These are phyloP conservation scores for Raphanus sativus DNA, from an alignment of 345 rosid species.

Conservation along the genomic window DNA sequence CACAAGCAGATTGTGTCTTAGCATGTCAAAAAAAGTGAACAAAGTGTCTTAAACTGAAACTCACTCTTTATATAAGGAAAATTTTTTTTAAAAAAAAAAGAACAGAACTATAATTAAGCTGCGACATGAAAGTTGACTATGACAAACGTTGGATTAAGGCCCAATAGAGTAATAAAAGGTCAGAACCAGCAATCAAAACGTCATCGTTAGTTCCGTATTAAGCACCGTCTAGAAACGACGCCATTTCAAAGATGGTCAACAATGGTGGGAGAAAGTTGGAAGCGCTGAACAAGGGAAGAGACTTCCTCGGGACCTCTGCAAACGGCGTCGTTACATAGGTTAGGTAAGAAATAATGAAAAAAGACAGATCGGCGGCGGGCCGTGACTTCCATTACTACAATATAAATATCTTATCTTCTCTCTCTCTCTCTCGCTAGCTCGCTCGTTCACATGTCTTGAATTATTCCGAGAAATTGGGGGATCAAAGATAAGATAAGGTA, in stretches of 20 bases:
- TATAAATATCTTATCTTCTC: background rate
- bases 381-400: constrained; percentile 27
- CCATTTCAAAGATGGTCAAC: constrained; percentile 23
- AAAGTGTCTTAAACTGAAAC: no score
- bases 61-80: no score
- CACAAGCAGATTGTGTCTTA: no score
- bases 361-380: constrained; percentile 22
- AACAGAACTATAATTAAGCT: no score
- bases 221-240: constrained; percentile 1
- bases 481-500: constrained; percentile 41
- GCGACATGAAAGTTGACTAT: background rate
- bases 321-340: constrained; percentile 6
- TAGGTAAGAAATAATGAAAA: background rate
- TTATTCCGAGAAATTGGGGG: constrained; percentile 34
- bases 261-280: constrained; percentile 16
- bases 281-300: constrained; percentile 14
- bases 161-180: constrained; percentile 10
- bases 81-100: no score
- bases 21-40: no score
- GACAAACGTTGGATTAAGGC: background rate
- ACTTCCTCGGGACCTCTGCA: background rate
- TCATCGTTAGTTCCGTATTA: background rate
- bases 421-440: background rate
- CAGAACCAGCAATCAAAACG: background rate
- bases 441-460: constrained; percentile 11